These are phyloP conservation scores for Hyaloperonospora brassicae DNA, from an alignment of 352 stramenopile species.

Conservation along the genomic window DNA sequence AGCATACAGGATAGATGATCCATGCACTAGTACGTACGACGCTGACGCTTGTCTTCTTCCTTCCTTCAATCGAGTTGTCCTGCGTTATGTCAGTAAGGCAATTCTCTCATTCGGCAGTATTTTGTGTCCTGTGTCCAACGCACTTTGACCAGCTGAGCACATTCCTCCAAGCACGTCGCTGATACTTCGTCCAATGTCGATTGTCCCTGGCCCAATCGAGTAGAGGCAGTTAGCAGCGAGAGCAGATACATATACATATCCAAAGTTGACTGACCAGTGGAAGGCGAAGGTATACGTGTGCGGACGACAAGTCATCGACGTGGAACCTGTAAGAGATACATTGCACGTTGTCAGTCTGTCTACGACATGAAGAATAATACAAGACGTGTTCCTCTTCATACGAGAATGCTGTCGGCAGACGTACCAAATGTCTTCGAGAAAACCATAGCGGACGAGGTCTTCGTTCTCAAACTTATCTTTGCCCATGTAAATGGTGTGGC, in stretches of 20 bases:
- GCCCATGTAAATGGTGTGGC: constrained; percentile 94
- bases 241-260: neutral
- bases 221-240: no score
- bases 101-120: no score
- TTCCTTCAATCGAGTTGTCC: constrained; percentile 92
- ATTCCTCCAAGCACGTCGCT: constrained; percentile 78
- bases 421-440: constrained; percentile 91
- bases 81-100: constrained; percentile 8
- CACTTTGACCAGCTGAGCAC: constrained; percentile 88
- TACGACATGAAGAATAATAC: no score
- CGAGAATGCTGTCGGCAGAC: neutral
- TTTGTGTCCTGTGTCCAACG: neutral
- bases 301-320: constrained; percentile 96
- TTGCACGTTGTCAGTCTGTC: neutral
- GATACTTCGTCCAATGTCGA: constrained; percentile 76
- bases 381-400: no score
- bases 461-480: constrained; percentile 99
- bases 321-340: constrained; percentile 79
- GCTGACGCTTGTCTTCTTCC: constrained; percentile 86
- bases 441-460: constrained; percentile 96
- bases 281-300: constrained; percentile 96
- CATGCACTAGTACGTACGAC: constrained; percentile 36
- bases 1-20: neutral
- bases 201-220: constrained; percentile 32
- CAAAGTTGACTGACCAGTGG: constrained; percentile 48